Evolutionary conservation across 768 basidiomycete genomes (phyloP), one percentile per base, ranked within the genome.

Genomic region (Pleurotus ostreatus): DNA sequence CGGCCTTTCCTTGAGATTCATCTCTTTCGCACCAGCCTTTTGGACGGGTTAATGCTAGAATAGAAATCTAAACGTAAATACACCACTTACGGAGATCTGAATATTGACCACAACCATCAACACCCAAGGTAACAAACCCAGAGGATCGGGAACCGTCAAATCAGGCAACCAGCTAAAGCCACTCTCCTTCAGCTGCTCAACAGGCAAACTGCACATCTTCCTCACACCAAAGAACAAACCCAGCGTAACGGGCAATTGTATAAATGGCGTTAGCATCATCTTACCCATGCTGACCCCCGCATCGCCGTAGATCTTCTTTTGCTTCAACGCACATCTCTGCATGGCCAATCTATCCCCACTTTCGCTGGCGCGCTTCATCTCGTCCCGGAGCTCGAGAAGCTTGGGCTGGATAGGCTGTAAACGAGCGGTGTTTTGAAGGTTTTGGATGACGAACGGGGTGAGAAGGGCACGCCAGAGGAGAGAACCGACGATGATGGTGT

Each of bases 221-320:
- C 83, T 84, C 55, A 96, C 67, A 15, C 82, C 92, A 61, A 93
- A 86, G 79, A 98, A 98, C 73, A 92, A 71, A 12, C 86, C 85
- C 30, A 97, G 71, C 46, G 88, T 86, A 43, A 93, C 75, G 1
- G 91, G 84, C 18, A 93, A 66, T 69, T 96, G 94, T 0, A 87
- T 62, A 55, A 94, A 58, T 0, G 72, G 69, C 16, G 71, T 73
- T 13, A 83, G 49, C n/a, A 88, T 59, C 59, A 84, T 73, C 40
- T 77, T 74, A 12, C 72, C 59, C 56, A 89, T 78, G 61, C 78
- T 82, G 46, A 92, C 84, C 22, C 86, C 84, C 6, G 89, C 80
- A 54, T 85, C 78, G 57, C 76, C 68, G 66, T 89, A 84, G 34
- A 94, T 69, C 66, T 62, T 75, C 49, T 75, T 75, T 60, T 85